Evolutionary conservation across 306 rosid species (phyloP), one percentile per base, ranked within the genome.

Genomic region (Astragalus membranaceus): DNA sequence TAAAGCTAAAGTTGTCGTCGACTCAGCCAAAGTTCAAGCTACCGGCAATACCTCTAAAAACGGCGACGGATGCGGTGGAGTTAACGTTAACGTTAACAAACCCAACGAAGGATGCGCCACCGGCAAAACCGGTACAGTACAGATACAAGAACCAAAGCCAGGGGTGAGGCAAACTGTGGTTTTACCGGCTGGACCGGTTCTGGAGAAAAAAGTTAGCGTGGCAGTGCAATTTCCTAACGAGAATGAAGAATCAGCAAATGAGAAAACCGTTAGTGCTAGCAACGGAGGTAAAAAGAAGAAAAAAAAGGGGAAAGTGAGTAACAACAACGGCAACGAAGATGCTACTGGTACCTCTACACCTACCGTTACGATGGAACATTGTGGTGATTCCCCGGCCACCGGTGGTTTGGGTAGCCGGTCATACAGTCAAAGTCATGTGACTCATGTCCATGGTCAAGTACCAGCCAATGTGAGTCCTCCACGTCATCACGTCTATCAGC

Each of bases 231-330:
- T 66, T 68, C 70, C 76, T 8, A 20, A 26, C 1, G 85, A 74
- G 20, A 23, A 50, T 23, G 87, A 74, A 57, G 63, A 50, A 4
- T 74, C 53, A 7, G 71, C 48, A 29, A 80, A 3, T 9, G 86
- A 77, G 54, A 53, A 61, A 68, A 50, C 63, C 11, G 77, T 72
- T 0, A 54, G 78, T 41, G 30, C 58, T 29, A 70, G 82, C 7
- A 41, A 75, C 17, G 89, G 82, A 23, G 83, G 77, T 6, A 87
- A 82, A 71, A 90, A 79, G 88, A 93, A 88, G 88, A 93, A 88
- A 69, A 88, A 83, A 75, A 93, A 88, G 69, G 85, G 69, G 39
- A 88, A 81, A 50, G 80, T 51, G 59, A 78, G 42, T 41, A 84
- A 47, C 33, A 84, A 48, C 17, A 54, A 10, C 3, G 74, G 2